Evolutionary conservation across 2,329 filamentous ascomycete genomes (phyloP).

Genomic region (Allantophomopsis lycopodina): DNA sequence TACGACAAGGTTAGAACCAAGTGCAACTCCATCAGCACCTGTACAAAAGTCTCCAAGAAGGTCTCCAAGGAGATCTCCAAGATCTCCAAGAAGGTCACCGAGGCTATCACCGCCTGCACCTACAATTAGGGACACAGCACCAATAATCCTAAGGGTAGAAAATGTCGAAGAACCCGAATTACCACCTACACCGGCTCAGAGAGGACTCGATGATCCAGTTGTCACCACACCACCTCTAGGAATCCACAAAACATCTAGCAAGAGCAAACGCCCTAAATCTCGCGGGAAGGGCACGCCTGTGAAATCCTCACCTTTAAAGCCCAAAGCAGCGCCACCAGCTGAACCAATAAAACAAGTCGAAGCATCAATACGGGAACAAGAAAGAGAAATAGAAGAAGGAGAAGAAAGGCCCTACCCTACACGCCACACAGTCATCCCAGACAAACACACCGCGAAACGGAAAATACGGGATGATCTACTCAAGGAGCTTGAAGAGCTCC

Average conservation of each 20-base stretch:
- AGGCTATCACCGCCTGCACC: neutral
- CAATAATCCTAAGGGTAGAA: neutral
- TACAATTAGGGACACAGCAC: neutral
- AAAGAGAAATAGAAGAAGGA: too few relatives aligned
- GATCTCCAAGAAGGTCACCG: neutral
- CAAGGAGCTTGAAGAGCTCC: conserved; percentile 39
- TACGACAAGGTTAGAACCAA: neutral
- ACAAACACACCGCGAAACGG: conserved; percentile 30
- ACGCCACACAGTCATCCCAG: conserved; percentile 6
- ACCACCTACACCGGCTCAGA: conserved; percentile 40
- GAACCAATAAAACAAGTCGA: too few relatives aligned
- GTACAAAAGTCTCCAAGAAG: too few relatives aligned
- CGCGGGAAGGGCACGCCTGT: conserved; percentile 8
- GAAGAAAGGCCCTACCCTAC: neutral
- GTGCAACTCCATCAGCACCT: too few relatives aligned
- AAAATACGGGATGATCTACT: conserved; percentile 36
- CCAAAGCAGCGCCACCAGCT: conserved; percentile 1
- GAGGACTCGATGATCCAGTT: conserved; percentile 33
- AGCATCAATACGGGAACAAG: too few relatives aligned
- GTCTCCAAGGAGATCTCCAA: neutral
- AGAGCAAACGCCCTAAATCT: conserved; percentile 15
- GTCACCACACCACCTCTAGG: conserved; percentile 41
- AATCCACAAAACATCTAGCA: conserved; percentile 45
- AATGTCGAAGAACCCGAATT: conserved; percentile 44
- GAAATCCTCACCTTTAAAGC: conserved; percentile 19